Percentiles rank a stretch among this genome's conserved stretches.
phyloP scores from a whole-genome alignment of 805 yeast genomes.

The Pichia deserticola region DNA sequence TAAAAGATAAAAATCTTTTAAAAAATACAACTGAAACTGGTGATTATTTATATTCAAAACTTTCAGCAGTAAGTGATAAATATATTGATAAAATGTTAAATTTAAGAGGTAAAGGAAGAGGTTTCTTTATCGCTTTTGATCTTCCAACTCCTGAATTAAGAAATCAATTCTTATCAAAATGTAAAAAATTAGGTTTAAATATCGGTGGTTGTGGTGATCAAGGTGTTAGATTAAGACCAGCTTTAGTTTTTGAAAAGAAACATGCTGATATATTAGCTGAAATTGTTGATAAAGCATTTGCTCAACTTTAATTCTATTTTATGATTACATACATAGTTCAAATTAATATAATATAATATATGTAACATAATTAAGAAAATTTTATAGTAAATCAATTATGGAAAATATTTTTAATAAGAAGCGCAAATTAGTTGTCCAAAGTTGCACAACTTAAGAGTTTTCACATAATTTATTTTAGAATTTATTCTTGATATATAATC shows the following conservation, averaged over 20 bases:
- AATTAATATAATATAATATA: too few species aligned
- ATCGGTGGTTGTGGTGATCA: conserved; percentile 62
- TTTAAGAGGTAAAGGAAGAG: conserved; percentile 57
- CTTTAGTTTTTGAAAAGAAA: conserved; percentile 51
- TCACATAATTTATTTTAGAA: too few species aligned
- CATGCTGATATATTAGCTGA: conserved; percentile 53
- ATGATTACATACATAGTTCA: conserved; percentile 1
- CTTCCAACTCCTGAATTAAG: conserved; percentile 37
- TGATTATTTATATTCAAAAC: conserved; percentile 40
- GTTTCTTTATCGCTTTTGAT: conserved; percentile 64
- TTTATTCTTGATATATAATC: too few species aligned
- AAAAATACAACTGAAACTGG: conserved; percentile 46
- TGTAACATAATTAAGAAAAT: too few species aligned
- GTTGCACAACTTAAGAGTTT: too few species aligned
- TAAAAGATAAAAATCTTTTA: conserved; percentile 41
- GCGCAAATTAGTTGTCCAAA: too few species aligned
- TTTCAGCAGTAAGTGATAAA: conserved; percentile 32
- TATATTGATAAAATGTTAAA: conserved; percentile 32
- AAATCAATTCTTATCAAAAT: conserved; percentile 36
- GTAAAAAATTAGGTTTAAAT: conserved; percentile 51
- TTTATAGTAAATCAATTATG: too few species aligned
- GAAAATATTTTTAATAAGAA: too few species aligned
- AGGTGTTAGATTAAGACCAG: conserved; percentile 57
- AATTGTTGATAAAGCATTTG: conserved; percentile 29
- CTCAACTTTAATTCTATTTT: conserved; percentile 5